A percentile compares a stretch with the other conserved stretches of the same genome.
phyloP scores from a whole-genome alignment of 2,329 filamentous ascomycete species.

The Colletotrichum tofieldiae region DNA sequence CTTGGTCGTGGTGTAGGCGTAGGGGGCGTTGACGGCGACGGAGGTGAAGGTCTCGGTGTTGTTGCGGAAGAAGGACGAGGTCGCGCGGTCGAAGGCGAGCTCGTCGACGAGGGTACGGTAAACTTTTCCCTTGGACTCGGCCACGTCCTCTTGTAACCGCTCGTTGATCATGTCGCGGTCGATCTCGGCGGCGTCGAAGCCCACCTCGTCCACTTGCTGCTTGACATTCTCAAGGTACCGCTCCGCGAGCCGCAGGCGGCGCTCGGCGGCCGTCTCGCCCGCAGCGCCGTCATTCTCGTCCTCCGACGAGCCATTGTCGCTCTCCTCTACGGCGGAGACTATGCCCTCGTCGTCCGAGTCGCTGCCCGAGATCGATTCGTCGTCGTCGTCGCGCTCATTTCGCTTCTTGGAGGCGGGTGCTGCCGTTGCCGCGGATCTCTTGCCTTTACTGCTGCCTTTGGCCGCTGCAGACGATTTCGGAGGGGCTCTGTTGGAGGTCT shows the following conservation, averaged over 20 bases:
- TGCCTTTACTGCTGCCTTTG: conserved; percentile 32
- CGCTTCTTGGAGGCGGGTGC: conserved; percentile 60
- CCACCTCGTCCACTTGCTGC: conserved; percentile 84
- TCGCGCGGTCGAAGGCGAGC: conserved; percentile 78
- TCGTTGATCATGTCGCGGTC: conserved; percentile 94
- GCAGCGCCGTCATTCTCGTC: conserved; percentile 69
- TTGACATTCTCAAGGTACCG: conserved; percentile 93
- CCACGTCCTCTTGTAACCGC: conserved; percentile 90
- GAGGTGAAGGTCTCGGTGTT: conserved; percentile 85
- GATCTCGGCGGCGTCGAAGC: conserved; percentile 95
- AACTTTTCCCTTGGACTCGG: conserved; percentile 90
- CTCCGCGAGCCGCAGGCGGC: conserved; percentile 88
- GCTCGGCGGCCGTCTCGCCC: conserved; percentile 90
- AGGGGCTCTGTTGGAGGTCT: conserved; percentile 58
- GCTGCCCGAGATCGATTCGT: conserved; percentile 88
- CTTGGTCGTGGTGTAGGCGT: conserved; percentile 90
- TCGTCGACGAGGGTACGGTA: conserved; percentile 85
- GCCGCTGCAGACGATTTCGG: conserved; percentile 56
- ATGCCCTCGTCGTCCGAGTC: conserved; percentile 76
- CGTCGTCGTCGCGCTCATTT: conserved; percentile 62
- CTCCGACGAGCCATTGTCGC: conserved; percentile 70
- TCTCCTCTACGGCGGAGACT: conserved; percentile 61
- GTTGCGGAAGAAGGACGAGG: conserved; percentile 81
- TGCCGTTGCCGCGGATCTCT: conserved; percentile 37
- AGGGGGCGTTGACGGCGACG: conserved; percentile 83